Conservation (phyloP, 2,329 filamentous ascomycete species). For the Pseudocercospora fijiensis region DNA sequence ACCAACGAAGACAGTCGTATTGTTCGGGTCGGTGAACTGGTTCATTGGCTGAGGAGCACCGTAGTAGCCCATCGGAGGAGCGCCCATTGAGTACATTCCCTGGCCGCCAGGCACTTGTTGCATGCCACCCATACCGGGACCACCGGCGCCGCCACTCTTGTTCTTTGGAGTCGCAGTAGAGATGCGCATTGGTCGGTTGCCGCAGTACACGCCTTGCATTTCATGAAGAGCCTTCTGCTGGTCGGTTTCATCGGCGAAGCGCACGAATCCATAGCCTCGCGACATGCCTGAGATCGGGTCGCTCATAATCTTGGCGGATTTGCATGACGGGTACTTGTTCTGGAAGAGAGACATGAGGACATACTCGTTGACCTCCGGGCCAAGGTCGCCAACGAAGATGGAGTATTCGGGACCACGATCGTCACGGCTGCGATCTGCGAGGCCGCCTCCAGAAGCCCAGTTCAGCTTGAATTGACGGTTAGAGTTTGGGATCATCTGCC, state of each 20-base stretch:
- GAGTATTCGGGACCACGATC: constrained; percentile 94
- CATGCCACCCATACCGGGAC: constrained; percentile 57
- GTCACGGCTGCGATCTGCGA: constrained; percentile 91
- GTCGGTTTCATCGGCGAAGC: constrained; percentile 92
- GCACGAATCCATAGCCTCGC: constrained; percentile 95
- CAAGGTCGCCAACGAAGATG: constrained; percentile 97
- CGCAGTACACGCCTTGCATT: constrained; percentile 99
- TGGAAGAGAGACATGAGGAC: constrained; percentile 97
- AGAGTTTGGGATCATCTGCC: constrained; percentile 87
- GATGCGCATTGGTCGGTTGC: constrained; percentile 97
- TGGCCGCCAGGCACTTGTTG: constrained; percentile 53
- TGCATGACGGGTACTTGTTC: constrained; percentile 92
- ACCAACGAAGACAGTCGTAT: constrained; percentile 97
- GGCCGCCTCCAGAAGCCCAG: constrained; percentile 95
- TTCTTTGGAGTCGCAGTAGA: constrained; percentile 98
- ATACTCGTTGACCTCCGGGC: constrained; percentile 97
- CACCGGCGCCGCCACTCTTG: constrained; percentile 55
- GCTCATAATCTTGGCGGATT: constrained; percentile 99
- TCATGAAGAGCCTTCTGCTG: constrained; percentile 94
- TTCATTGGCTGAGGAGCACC: constrained; percentile 84
- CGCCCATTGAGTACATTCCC: constrained; percentile 70
- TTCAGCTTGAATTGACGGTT: constrained; percentile 97
- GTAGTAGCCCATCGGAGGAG: constrained; percentile 66
- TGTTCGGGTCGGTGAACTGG: constrained; percentile 99
- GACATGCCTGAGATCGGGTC: constrained; percentile 97